Conservation (phyloP, 192 early-diverging fungal species). For the Podochytrium sp. region DNA sequence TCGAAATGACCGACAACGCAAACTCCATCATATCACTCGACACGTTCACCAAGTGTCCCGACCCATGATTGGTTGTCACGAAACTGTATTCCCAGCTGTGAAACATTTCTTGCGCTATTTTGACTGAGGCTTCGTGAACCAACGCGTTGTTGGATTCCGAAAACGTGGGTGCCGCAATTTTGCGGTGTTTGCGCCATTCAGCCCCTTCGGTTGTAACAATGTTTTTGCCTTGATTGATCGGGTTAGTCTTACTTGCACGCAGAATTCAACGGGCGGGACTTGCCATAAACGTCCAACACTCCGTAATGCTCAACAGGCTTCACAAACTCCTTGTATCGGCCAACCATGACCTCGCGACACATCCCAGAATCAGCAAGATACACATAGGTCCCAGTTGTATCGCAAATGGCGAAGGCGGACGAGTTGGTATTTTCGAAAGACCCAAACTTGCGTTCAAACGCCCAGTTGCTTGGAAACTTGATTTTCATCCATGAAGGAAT, state of each 20-base stretch:
- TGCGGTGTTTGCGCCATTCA: slow-evolving; percentile 39
- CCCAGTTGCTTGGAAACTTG: not conserved
- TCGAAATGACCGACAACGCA: slow-evolving; percentile 38
- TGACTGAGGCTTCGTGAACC: slow-evolving; percentile 25
- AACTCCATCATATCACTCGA: slow-evolving; percentile 35
- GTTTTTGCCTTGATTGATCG: slow-evolving; percentile 8
- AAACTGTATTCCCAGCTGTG: slow-evolving; percentile 12
- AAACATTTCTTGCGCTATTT: slow-evolving; percentile 27
- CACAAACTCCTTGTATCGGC: slow-evolving; percentile 19
- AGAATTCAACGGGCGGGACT: not conserved
- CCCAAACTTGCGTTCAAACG: not conserved
- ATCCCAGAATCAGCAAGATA: slow-evolving; percentile 2
- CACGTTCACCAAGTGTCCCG: slow-evolving; percentile 4
- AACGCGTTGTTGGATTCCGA: slow-evolving; percentile 31
- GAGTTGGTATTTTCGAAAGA: not conserved
- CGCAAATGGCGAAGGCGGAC: not conserved
- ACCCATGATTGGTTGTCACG: not conserved
- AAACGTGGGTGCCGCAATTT: slow-evolving; percentile 36
- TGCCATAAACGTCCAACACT: slow-evolving; percentile 31
- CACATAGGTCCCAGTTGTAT: not conserved
- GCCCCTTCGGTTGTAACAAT: slow-evolving; percentile 36
- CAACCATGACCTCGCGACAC: slow-evolving; percentile 5
- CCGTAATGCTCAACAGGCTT: slow-evolving; percentile 32
- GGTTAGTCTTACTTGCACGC: not conserved
- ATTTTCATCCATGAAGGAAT: not conserved